A percentile compares a stretch with the other conserved stretches of the same genome.
Evolutionary conservation across 2,329 filamentous ascomycete species (phyloP).

Genomic region (Alternaria rosae): DNA sequence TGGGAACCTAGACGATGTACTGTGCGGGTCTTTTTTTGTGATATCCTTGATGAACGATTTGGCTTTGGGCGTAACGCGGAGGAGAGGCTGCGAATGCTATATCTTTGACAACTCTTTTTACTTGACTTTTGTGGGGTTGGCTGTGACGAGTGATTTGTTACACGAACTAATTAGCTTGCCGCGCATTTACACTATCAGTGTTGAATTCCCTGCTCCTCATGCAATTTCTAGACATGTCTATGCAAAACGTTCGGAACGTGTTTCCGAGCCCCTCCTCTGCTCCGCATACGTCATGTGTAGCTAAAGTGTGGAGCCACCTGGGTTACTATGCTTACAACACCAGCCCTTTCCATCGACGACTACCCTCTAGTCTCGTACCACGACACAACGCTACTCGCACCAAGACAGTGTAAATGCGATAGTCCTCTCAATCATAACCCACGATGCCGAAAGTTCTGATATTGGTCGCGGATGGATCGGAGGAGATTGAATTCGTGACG

Average conservation of each 20-base stretch:
- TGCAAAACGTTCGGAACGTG: neutral
- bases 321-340: no score
- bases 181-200: no score
- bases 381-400: no score
- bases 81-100: conserved; percentile 16
- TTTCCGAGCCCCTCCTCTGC: conserved; percentile 2
- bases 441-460: conserved; percentile 48
- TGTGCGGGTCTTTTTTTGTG: conserved; percentile 8
- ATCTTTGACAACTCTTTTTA: neutral
- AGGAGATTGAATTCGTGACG: conserved; percentile 53
- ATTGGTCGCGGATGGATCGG: conserved; percentile 49
- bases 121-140: neutral
- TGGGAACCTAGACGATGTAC: neutral
- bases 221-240: neutral
- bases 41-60: conserved; percentile 19
- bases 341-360: no score
- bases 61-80: neutral
- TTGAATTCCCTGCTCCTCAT: neutral
- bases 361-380: no score
- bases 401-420: no score
- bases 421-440: neutral
- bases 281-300: conserved; percentile 18
- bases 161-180: neutral
- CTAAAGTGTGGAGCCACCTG: neutral
- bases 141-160: neutral